Percentiles rank a stretch among this genome's conserved stretches.
Conservation (phyloP, 306 rosid genomes). For the Fragaria vesca region DNA sequence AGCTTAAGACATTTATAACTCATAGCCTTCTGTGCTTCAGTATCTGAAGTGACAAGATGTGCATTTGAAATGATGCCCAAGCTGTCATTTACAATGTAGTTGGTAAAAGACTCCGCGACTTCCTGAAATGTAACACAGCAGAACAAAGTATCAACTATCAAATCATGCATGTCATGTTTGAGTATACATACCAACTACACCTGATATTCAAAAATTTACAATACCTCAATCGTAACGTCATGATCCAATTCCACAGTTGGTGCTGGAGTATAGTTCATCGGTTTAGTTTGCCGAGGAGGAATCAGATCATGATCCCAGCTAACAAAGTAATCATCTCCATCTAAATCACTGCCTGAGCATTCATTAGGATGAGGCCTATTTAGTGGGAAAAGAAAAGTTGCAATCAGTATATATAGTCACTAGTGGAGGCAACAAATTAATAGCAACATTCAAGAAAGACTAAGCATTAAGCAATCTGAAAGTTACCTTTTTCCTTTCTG, state of each 20-base stretch:
- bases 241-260: slow-evolving; percentile 24
- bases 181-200: neutral
- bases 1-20: slow-evolving; percentile 29
- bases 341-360: slow-evolving; percentile 49
- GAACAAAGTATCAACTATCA: neutral
- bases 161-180: neutral
- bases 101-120: slow-evolving; percentile 33
- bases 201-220: neutral
- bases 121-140: slow-evolving; percentile 25
- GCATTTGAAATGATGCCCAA: slow-evolving; percentile 41
- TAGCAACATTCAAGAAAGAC: neutral
- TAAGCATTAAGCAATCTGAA: neutral
- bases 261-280: slow-evolving; percentile 33
- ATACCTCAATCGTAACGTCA: slow-evolving; percentile 44
- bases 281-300: slow-evolving; percentile 8
- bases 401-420: neutral
- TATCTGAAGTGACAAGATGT: slow-evolving; percentile 40
- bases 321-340: slow-evolving; percentile 42
- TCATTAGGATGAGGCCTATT: slow-evolving; percentile 47
- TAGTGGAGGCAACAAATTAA: neutral
- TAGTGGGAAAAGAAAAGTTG: neutral
- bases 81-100: slow-evolving; percentile 35
- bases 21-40: slow-evolving; percentile 16
- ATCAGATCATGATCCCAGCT: slow-evolving; percentile 46
- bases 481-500: slow-evolving; percentile 39